phyloP scores from a whole-genome alignment of 352 stramenopile genomes.

The Pythium vanterpoolii region DNA sequence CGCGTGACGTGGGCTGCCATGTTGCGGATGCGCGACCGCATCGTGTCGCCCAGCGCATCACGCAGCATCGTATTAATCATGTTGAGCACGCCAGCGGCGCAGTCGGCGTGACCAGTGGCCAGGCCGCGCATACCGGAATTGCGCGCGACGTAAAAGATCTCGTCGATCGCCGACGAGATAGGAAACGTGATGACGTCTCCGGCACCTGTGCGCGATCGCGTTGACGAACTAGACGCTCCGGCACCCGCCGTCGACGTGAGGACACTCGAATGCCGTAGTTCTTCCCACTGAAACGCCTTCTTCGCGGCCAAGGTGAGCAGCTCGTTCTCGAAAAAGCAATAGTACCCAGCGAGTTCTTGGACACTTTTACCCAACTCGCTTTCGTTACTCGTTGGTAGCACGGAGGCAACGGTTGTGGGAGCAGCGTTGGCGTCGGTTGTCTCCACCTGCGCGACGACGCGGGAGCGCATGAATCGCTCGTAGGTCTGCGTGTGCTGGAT shows the following conservation, averaged over 20 bases:
- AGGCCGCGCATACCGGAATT: constrained; percentile 79
- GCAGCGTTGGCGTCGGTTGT: too few relatives aligned
- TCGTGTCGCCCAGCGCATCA: constrained; percentile 72
- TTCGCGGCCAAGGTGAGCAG: constrained; percentile 66
- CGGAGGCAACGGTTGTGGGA: background rate
- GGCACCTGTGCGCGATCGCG: background rate
- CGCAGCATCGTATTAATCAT: constrained; percentile 84
- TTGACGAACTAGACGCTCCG: background rate
- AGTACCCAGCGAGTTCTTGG: constrained; percentile 81
- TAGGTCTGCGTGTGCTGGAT: constrained; percentile 89
- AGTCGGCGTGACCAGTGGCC: constrained; percentile 80
- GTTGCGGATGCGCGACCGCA: constrained; percentile 72
- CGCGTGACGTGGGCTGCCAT: constrained; percentile 59
- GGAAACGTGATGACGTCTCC: constrained; percentile 48
- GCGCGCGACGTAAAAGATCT: constrained; percentile 85
- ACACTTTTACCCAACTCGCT: constrained; percentile 80
- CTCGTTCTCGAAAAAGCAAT: constrained; percentile 86
- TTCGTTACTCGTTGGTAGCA: constrained; percentile 56
- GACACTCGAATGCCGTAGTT: constrained; percentile 60
- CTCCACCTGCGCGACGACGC: constrained; percentile 24
- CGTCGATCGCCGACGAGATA: constrained; percentile 82
- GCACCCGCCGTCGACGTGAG: background rate
- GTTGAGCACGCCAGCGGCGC: constrained; percentile 78
- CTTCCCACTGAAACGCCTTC: constrained; percentile 86
- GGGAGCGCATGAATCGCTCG: constrained; percentile 84